These are phyloP conservation scores for Pseudogymnoascus sp. DNA, from an alignment of 2,329 filamentous ascomycete genomes.

Conservation along the genomic window DNA sequence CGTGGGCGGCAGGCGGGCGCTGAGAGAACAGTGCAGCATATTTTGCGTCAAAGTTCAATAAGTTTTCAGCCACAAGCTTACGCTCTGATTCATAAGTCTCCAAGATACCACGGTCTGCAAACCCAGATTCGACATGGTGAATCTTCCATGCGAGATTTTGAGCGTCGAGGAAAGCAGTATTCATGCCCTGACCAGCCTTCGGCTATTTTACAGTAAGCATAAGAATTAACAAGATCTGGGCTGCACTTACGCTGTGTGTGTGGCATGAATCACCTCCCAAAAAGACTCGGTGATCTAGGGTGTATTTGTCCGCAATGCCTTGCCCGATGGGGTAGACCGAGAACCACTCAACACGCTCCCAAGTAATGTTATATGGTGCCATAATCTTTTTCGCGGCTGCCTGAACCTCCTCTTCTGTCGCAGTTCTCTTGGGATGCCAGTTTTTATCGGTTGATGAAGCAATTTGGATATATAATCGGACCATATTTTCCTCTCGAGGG, in stretches of 20 bases:
- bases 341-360: constrained; percentile 63
- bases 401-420: constrained; percentile 55
- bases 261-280: constrained; percentile 72
- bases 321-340: constrained; percentile 71
- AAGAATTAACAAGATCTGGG: constrained; percentile 28
- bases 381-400: constrained; percentile 56
- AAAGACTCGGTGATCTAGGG: constrained; percentile 60
- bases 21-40: constrained; percentile 88
- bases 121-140: constrained; percentile 76
- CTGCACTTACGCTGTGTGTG: constrained; percentile 56
- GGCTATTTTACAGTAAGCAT: constrained; percentile 54
- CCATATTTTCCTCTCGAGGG: constrained; percentile 59
- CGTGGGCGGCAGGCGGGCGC: constrained; percentile 60
- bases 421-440: constrained; percentile 53
- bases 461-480: constrained; percentile 62
- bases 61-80: constrained; percentile 72
- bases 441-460: constrained; percentile 52
- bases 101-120: constrained; percentile 66
- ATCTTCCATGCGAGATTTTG: constrained; percentile 95
- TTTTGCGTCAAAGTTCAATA: constrained; percentile 78
- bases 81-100: constrained; percentile 82
- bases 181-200: constrained; percentile 74
- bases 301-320: constrained; percentile 60
- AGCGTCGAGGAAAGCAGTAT: constrained; percentile 70
- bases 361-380: constrained; percentile 57